Conservation (phyloP, 164 flowering plant species). For the Vitis rupestris region DNA sequence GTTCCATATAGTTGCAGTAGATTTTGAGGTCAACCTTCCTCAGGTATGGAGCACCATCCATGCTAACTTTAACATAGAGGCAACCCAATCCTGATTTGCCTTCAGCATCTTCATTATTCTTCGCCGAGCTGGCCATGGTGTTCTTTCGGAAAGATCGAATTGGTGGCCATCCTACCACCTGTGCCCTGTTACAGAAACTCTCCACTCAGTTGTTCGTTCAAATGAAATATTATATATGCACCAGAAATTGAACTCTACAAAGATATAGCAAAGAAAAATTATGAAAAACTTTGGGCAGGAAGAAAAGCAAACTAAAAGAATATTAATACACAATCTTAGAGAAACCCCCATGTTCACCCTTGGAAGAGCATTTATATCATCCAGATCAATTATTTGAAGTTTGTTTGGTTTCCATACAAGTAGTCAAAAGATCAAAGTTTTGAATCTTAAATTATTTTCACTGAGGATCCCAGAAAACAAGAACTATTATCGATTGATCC, state of each 20-base stretch:
- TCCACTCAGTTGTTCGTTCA: not conserved
- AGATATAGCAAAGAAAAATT: not conserved
- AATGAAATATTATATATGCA: not conserved
- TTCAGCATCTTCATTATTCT: constrained; percentile 38
- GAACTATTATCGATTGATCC: too few relatives aligned
- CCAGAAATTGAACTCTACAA: not conserved
- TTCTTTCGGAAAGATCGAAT: constrained; percentile 58
- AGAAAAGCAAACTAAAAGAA: not conserved
- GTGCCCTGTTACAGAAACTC: constrained; percentile 42
- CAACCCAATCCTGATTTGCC: constrained; percentile 35
- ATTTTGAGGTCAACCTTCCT: constrained; percentile 61
- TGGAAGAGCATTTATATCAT: too few relatives aligned
- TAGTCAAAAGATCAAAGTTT: too few relatives aligned
- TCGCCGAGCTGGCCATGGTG: constrained; percentile 37
- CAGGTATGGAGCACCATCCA: constrained; percentile 72
- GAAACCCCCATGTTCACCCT: too few relatives aligned
- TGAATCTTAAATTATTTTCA: too few relatives aligned
- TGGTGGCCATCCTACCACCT: constrained; percentile 77
- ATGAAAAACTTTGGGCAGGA: not conserved
- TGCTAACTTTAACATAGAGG: constrained; percentile 66
- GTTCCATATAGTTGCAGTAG: constrained; percentile 42
- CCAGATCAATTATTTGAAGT: too few relatives aligned
- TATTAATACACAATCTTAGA: too few relatives aligned
- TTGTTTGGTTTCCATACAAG: too few relatives aligned
- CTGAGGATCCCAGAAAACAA: too few relatives aligned